These are phyloP conservation scores for Globisporangium nagaii DNA, from an alignment of 352 stramenopile genomes.

Conservation along the genomic window DNA sequence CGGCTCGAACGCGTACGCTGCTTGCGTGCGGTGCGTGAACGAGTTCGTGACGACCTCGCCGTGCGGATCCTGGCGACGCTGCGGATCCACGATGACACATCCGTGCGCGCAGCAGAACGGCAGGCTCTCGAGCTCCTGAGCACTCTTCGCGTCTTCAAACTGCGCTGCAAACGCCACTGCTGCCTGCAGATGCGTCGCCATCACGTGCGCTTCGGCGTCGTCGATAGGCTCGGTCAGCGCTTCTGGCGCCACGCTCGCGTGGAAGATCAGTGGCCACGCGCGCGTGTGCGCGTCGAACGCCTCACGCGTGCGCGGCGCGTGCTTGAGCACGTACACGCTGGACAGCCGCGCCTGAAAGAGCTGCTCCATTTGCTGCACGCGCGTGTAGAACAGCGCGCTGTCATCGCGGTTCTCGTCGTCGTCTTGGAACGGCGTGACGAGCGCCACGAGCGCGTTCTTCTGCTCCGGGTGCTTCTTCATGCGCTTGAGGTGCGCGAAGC, in stretches of 20 bases:
- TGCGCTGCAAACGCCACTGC: constrained; percentile 19
- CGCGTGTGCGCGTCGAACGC: constrained; percentile 56
- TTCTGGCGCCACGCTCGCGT: constrained; percentile 54
- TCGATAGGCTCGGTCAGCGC: constrained; percentile 32
- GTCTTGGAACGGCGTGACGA: constrained; percentile 32
- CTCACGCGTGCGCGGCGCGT: constrained; percentile 47
- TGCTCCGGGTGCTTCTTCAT: constrained; percentile 61
- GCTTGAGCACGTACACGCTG: constrained; percentile 47
- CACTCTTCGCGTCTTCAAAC: constrained; percentile 10
- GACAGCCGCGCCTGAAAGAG: constrained; percentile 45
- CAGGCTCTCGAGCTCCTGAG: neutral
- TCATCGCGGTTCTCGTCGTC: neutral
- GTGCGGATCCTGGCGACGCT: constrained; percentile 9
- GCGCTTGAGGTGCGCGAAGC: constrained; percentile 77
- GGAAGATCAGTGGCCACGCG: constrained; percentile 73
- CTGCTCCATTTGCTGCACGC: constrained; percentile 17
- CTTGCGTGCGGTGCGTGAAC: neutral
- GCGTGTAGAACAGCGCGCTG: neutral
- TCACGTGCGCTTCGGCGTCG: constrained; percentile 26
- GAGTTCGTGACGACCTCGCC: constrained; percentile 22
- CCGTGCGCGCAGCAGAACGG: constrained; percentile 40
- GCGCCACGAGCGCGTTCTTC: constrained; percentile 38
- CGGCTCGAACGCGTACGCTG: constrained; percentile 29
- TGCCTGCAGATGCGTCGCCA: constrained; percentile 18
- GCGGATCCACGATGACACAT: constrained; percentile 53